Evolutionary conservation across 179 eudicot genomes (phyloP).

Genomic region (Actinidia polygama): DNA sequence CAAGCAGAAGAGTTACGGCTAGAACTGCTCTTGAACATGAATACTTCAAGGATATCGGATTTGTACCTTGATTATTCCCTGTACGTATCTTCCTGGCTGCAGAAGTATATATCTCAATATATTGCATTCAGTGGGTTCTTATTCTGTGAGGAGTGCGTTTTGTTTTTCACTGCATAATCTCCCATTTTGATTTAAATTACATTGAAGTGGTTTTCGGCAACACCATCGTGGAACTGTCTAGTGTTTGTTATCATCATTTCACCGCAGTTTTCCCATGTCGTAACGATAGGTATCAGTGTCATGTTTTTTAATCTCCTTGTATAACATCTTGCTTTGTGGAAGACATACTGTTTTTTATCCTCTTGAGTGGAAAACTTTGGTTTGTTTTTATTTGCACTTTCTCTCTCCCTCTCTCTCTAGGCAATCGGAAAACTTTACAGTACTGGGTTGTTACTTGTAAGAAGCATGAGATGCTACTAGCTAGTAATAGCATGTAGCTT

Average conservation of each 20-base stretch:
- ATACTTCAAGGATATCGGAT: constrained; percentile 85
- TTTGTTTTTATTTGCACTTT: background rate
- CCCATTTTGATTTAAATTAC: constrained; percentile 16
- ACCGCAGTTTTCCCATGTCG: background rate
- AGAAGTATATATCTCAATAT: constrained; percentile 31
- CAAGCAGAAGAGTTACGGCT: constrained; percentile 92
- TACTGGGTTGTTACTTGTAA: no score
- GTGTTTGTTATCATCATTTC: background rate
- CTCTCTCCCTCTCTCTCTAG: background rate
- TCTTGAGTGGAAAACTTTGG: constrained; percentile 12
- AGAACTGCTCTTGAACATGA: constrained; percentile 87
- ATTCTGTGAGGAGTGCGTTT: constrained; percentile 27
- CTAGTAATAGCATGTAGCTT: no score
- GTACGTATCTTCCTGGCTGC: constrained; percentile 19
- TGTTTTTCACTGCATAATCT: constrained; percentile 7
- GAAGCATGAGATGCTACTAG: no score
- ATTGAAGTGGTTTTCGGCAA: constrained; percentile 21
- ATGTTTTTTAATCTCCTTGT: constrained; percentile 6
- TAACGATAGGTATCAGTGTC: background rate
- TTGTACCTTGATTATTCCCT: constrained; percentile 60
- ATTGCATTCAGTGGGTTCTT: constrained; percentile 26
- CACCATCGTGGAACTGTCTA: background rate
- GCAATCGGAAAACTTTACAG: background rate
- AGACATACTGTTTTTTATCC: constrained; percentile 1
- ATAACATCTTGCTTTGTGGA: constrained; percentile 4